phyloP scores from a whole-genome alignment of 805 yeast genomes.

The Candida michaelii region DNA sequence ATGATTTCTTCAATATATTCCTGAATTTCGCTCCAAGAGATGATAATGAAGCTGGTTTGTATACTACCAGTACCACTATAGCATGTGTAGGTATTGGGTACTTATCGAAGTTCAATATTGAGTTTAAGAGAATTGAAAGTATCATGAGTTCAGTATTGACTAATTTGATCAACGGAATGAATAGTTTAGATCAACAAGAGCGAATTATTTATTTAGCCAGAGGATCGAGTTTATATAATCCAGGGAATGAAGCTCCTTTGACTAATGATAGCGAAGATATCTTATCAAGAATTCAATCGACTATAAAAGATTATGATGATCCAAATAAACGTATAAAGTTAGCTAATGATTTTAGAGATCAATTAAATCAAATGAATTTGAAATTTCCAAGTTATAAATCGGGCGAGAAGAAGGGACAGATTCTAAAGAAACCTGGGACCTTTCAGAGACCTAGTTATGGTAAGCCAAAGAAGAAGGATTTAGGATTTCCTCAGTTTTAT shows the following conservation, averaged over 20 bases:
- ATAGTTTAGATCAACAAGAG: constrained; percentile 22
- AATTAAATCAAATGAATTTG: constrained; percentile 7
- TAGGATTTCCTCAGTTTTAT: constrained; percentile 27
- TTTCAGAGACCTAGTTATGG: constrained; percentile 29
- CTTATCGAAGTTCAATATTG: constrained; percentile 16
- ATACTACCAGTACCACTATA: constrained; percentile 37
- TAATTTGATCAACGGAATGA: constrained; percentile 23
- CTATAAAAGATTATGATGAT: constrained; percentile 6
- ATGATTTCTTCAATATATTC: constrained; percentile 37
- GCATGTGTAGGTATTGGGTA: constrained; percentile 35
- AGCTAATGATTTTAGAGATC: constrained; percentile 6
- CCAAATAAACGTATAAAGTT: constrained; percentile 10
- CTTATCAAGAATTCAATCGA: constrained; percentile 1
- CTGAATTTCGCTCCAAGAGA: constrained; percentile 32
- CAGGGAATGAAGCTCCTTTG: background rate
- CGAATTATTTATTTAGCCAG: constrained; percentile 23
- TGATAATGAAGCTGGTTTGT: constrained; percentile 31
- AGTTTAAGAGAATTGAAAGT: constrained; percentile 22
- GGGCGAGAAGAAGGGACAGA: constrained; percentile 10
- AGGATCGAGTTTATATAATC: constrained; percentile 16
- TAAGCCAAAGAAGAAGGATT: constrained; percentile 19
- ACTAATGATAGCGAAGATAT: background rate
- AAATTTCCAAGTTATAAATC: constrained; percentile 17
- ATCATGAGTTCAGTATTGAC: constrained; percentile 24
- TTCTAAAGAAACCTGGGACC: constrained; percentile 33